A percentile compares a stretch with the other conserved stretches of the same genome.
Conservation (phyloP, 306 rosid genomes). For the Rosa rugosa region DNA sequence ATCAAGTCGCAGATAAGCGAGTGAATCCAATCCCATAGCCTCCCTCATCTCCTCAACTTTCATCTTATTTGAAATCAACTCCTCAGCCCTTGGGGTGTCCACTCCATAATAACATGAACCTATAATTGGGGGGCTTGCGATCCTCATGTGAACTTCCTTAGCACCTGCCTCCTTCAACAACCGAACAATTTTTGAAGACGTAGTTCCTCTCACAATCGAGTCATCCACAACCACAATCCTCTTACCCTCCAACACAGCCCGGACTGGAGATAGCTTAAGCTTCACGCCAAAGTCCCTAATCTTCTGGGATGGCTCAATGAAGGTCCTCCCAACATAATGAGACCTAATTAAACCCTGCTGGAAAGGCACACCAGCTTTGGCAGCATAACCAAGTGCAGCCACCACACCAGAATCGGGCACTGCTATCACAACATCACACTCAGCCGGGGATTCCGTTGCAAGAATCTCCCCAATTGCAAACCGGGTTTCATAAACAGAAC, state of each 20-base stretch:
- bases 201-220: slow-evolving; percentile 90
- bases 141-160: slow-evolving; percentile 93
- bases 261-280: slow-evolving; percentile 72
- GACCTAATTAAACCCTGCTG: slow-evolving; percentile 92
- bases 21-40: slow-evolving; percentile 87
- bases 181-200: slow-evolving; percentile 88
- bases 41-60: slow-evolving; percentile 72
- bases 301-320: slow-evolving; percentile 89
- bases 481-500: slow-evolving; percentile 77
- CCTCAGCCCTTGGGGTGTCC: slow-evolving; percentile 91
- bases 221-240: slow-evolving; percentile 96
- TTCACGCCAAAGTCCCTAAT: slow-evolving; percentile 91
- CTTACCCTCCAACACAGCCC: slow-evolving; percentile 85
- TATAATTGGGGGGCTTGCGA: slow-evolving; percentile 86
- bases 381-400: slow-evolving; percentile 94
- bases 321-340: slow-evolving; percentile 92
- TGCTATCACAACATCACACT: slow-evolving; percentile 88
- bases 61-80: slow-evolving; percentile 89
- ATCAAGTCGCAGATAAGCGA: slow-evolving; percentile 71
- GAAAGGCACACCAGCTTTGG: slow-evolving; percentile 80
- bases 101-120: slow-evolving; percentile 95
- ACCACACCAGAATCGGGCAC: slow-evolving; percentile 97
- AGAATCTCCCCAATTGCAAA: slow-evolving; percentile 69
- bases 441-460: slow-evolving; percentile 80
- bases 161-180: slow-evolving; percentile 90